Evolutionary conservation across 345 rosid genomes (phyloP), one percentile per base, ranked within the genome.

Genomic region (Corchorus olitorius): DNA sequence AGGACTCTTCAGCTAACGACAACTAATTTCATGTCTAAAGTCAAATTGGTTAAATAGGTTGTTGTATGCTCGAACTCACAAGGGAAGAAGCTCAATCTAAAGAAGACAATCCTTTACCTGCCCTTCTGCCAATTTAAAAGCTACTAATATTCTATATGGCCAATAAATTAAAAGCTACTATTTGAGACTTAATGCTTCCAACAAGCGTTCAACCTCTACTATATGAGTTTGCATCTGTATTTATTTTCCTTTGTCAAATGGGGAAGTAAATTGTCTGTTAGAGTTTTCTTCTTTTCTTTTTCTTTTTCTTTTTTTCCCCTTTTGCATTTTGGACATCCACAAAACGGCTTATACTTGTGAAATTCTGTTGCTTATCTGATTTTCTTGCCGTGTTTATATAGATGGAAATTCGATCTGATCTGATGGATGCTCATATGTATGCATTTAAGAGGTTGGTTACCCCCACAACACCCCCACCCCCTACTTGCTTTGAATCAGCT

Each of bases 341-440:
- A 10, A 54, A 73, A 69, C 2, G 14, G 19, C 27, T 33, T 45
- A 72, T 72, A 66, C 74, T 78, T 34, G 27, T 12, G 13, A 54
- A 11, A 54, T 75, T 72, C 71, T 61, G 35, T 49, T 80, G 45
- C 64, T 61, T 58, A 19, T 43, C 79, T 81, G 20, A 70, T 72
- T 22, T 48, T 79, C 19, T 56, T 73, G 81, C 80, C 78, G 60
- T 55, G 22, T 81, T 49, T 59, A 72, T 86, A 55, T 82, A 96
- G 99, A 92, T 96, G 97, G 99, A 96, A 80, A 82, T 93, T 65
- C 89, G 86, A 82, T 88, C 93, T 74, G 99, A 96, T 93, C 93
- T 96, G 79, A 86, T 96, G 92, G 99, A 96, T 87, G 90, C 93
- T 76, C 97, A 96, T 89, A 78, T 96, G 88, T 96, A 96, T 75